Conservation (phyloP, 345 rosid genomes). For the Reutealis trisperma region DNA sequence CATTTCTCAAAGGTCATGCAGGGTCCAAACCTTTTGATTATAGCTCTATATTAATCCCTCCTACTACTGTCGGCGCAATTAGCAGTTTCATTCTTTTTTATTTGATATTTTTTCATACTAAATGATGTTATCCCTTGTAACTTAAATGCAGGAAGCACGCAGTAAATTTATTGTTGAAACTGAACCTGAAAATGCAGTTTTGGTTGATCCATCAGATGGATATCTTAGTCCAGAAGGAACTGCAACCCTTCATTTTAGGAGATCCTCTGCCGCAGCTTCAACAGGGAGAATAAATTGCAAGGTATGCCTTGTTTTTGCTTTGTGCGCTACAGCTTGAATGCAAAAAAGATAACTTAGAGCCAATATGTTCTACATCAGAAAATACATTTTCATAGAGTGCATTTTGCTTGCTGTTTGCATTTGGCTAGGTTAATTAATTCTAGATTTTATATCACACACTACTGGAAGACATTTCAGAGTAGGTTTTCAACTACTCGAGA, state of each 20-base stretch:
- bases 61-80: neutral
- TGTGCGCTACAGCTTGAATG: too few relatives aligned
- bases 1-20: conserved; percentile 81
- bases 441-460: too few relatives aligned
- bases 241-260: conserved; percentile 54
- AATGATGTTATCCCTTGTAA: neutral
- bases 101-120: neutral
- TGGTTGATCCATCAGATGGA: conserved; percentile 67
- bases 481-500: too few relatives aligned
- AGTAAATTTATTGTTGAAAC: conserved; percentile 69
- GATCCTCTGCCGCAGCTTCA: conserved; percentile 55
- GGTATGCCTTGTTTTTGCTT: conserved; percentile 35
- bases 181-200: conserved; percentile 66
- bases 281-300: conserved; percentile 76
- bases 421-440: too few relatives aligned
- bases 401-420: too few relatives aligned
- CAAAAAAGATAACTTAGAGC: too few relatives aligned
- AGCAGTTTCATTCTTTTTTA: neutral
- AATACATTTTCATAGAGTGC: too few relatives aligned
- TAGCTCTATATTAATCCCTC: neutral
- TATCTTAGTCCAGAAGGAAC: conserved; percentile 72
- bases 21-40: neutral
- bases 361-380: too few relatives aligned
- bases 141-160: conserved; percentile 65
- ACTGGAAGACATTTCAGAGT: too few relatives aligned